These are phyloP conservation scores for Vicia sativa DNA, from an alignment of 306 rosid species.

Conservation along the genomic window DNA sequence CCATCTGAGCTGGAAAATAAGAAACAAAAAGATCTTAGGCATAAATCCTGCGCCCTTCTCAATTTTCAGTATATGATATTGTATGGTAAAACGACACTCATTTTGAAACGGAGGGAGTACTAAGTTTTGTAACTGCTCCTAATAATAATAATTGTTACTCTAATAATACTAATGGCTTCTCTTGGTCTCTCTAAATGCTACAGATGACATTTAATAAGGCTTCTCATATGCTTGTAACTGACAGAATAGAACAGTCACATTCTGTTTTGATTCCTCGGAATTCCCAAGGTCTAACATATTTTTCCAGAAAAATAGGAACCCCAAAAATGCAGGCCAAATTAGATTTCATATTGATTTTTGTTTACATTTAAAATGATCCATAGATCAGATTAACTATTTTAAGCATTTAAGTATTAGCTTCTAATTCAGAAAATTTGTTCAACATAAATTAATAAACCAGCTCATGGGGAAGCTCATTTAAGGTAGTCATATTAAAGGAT, in stretches of 20 bases:
- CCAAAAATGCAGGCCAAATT: conserved; percentile 22
- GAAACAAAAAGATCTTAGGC: conserved; percentile 32
- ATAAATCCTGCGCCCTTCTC: neutral
- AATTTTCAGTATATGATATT: conserved; percentile 17
- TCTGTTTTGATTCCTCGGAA: too few species aligned
- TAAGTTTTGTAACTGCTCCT: too few species aligned
- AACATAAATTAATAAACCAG: conserved; percentile 13
- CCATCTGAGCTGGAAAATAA: conserved; percentile 73
- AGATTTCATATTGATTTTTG: conserved; percentile 14
- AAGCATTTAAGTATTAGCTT: conserved; percentile 2
- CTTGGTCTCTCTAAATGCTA: too few species aligned
- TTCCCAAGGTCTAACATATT: too few species aligned
- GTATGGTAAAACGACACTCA: too few species aligned
- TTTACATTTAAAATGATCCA: conserved; percentile 11
- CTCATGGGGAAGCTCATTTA: conserved; percentile 28
- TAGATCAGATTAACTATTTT: neutral
- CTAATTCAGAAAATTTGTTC: conserved; percentile 3
- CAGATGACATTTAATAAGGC: too few species aligned
- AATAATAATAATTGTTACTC: too few species aligned
- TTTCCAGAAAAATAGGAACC: conserved; percentile 4
- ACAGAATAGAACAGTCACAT: too few species aligned
- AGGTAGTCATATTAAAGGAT: conserved; percentile 28
- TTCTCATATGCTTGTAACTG: too few species aligned
- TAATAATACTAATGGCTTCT: too few species aligned
- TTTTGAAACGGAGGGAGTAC: too few species aligned